Evolutionary conservation across 2,329 filamentous ascomycete genomes (phyloP), one percentile per base, ranked within the genome.

Genomic region (Epichloe hybrida): DNA sequence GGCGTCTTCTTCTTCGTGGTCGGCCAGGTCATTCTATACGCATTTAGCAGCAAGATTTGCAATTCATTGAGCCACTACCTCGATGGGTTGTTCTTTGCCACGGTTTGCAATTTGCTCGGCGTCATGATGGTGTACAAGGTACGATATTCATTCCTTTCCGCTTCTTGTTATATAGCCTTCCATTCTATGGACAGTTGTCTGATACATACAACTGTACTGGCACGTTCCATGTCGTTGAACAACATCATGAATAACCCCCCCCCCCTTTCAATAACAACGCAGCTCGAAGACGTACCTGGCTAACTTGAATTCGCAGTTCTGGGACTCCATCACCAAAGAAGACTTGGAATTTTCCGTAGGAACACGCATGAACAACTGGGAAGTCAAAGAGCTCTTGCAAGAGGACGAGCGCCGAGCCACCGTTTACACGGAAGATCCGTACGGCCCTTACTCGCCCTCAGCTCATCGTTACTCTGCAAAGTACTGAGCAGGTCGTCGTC

Each of bases 61-160:
- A 77, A 84, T 48, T 79, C 80, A 45, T 81, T 90, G 39, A 83
- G 88, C 68, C 93, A 98, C 67, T 98, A 97, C 64, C 70, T 98
- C 46, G 93, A 98, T 62, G 91, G 91, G 0, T 70, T 97, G 46
- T 95, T 97, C 72, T 90, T 98, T 63, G 88, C 89, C 4, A 96
- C 91, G 0, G 83, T 91, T 50, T 93, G 89, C 73, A 98, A 98
- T 64, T 71, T 98, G 43, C 73, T 98, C 42, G 88, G 83, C 12
- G 91, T 98, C 54, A 98, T 98, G 93, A 98, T 97, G 93, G 83
- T 98, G 38, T 98, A 98, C 78, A 98, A 98, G 84, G 88, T 77
- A 69, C 49, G 69, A 60, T 41, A 13, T 52, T 46, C 27, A 50
- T 56, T 12, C 23, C 4, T 15, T 44, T 31, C n/a, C 27, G 9